A percentile compares a stretch with the other conserved stretches of the same genome.
Evolutionary conservation across 371 early-diverging fungal genomes (phyloP).

Genomic region (Antonospora locustae): DNA sequence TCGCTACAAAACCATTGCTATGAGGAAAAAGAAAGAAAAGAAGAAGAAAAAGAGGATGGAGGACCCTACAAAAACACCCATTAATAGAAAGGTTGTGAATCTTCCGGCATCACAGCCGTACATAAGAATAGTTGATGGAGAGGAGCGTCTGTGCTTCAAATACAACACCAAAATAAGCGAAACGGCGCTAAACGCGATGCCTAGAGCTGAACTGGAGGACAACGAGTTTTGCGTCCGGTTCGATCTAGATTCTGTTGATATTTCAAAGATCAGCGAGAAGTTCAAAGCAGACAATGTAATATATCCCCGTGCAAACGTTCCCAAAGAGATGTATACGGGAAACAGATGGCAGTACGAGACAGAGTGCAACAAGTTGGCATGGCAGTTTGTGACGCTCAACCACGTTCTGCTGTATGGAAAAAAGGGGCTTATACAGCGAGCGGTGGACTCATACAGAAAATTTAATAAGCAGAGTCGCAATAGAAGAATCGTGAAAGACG

Average conservation of each 20-base stretch:
- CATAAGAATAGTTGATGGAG: constrained; percentile 52
- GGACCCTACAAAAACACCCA: constrained; percentile 39
- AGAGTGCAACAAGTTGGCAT: constrained; percentile 69
- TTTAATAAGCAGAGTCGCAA: constrained; percentile 65
- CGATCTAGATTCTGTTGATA: constrained; percentile 60
- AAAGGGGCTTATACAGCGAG: constrained; percentile 75
- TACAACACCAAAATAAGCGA: constrained; percentile 55
- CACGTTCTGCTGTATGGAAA: constrained; percentile 64
- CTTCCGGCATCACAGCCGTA: constrained; percentile 55
- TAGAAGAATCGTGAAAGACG: constrained; percentile 65
- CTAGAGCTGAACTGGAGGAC: constrained; percentile 51
- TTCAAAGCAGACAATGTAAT: constrained; percentile 68
- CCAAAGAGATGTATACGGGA: constrained; percentile 61
- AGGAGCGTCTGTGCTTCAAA: constrained; percentile 55
- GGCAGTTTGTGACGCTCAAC: constrained; percentile 72
- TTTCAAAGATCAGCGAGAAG: constrained; percentile 58
- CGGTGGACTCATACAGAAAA: constrained; percentile 78
- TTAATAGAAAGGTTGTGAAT: constrained; percentile 53
- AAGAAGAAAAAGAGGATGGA: constrained; percentile 39
- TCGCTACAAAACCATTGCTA: not conserved
- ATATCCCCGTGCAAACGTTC: constrained; percentile 67
- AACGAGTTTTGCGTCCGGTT: constrained; percentile 63
- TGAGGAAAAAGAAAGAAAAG: constrained; percentile 48
- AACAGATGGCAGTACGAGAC: constrained; percentile 80
- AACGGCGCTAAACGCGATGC: constrained; percentile 47